A percentile compares a stretch with the other conserved stretches of the same genome.
Evolutionary conservation across 495 filamentous ascomycete species (phyloP).

Genomic region (Aspergillus saccharolyticus): DNA sequence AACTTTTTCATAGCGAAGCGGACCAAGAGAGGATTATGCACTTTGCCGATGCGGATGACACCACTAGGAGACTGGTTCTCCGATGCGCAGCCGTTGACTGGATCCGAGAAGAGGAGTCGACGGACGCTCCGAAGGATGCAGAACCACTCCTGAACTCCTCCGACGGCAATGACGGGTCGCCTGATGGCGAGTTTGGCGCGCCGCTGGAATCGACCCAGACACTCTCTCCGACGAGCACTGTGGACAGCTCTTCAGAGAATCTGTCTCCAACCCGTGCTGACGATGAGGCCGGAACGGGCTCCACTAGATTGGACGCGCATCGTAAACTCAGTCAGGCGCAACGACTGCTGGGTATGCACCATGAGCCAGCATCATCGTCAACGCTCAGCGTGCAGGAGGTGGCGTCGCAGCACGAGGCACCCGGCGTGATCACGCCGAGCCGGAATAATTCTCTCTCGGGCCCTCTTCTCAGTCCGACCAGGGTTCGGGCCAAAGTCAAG

Average conservation of each 20-base stretch:
- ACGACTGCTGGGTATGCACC: slow-evolving; percentile 44
- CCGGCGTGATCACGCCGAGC: slow-evolving; percentile 80
- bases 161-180: slow-evolving; percentile 5
- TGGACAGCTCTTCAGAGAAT: slow-evolving; percentile 26
- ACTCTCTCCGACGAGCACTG: slow-evolving; percentile 43
- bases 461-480: slow-evolving; percentile 16
- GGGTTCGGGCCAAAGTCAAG: slow-evolving; percentile 33
- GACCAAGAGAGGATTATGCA: slow-evolving; percentile 56
- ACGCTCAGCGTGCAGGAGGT: slow-evolving; percentile 69
- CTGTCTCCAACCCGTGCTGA: slow-evolving; percentile 27
- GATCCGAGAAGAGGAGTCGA: slow-evolving; percentile 48
- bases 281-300: slow-evolving; percentile 7
- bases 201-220: slow-evolving; percentile 26
- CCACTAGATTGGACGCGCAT: slow-evolving; percentile 15
- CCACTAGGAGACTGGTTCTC: slow-evolving; percentile 75
- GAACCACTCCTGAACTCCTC: background rate
- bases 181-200: slow-evolving; percentile 22
- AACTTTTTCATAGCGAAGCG: slow-evolving; percentile 29
- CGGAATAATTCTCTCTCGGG: slow-evolving; percentile 36
- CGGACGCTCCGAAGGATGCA: slow-evolving; percentile 7
- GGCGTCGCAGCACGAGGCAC: slow-evolving; percentile 74
- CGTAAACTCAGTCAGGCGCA: slow-evolving; percentile 25
- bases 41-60: slow-evolving; percentile 87
- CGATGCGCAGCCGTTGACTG: slow-evolving; percentile 81
- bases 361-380: slow-evolving; percentile 43